Evolutionary conservation across 306 rosid genomes (phyloP), one percentile per base, ranked within the genome.

Genomic region (Cercis canadensis): DNA sequence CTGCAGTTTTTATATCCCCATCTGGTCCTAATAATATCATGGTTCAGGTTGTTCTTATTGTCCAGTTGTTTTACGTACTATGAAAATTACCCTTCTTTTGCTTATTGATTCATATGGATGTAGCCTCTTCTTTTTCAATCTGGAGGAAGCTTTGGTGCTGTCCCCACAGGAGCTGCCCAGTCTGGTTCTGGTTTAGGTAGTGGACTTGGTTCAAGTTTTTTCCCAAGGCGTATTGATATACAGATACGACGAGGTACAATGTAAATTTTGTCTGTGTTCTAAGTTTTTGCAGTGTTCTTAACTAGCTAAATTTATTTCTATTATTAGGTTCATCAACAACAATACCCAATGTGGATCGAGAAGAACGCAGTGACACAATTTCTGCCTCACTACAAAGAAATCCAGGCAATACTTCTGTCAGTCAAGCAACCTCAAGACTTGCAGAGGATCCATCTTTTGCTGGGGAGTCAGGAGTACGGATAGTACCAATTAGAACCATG

Each of bases 61-160:
- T 45, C 53, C 49, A 67, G 36, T 43, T 67, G 41, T 73, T 63
- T 61, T 77, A 11, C 45, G 50, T 65, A 46, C 65, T 66, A 39
- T 58, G 74, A 63, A 76, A 72, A 69, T 19, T 56, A 45, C 58
- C 64, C 21, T 66, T 18, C 74, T 63, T 52, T 66, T 76, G 78
- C 88, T 86, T 64, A 89, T 75, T 80, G 72, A 72, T 79, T 58
- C 80, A 41, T 83, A 11, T 81, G 74, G 65, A 43, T 73, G 63
- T 86, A 95, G 99, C 97, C 99, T 74, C 92, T 95, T 83, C 96
- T 96, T 70, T 89, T 95, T 57, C 97, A 82, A 87, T 75, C 89
- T 29, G 91, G 86, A 70, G 50, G 86, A 66, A 84, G 82, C 80
- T 77, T 91, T 60, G 92, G 96, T 66, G 74, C 96, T 75, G 75